Evolutionary conservation across 176 grass and related monocot genomes (phyloP), one percentile per base, ranked within the genome.

Genomic region (Ensete ventricosum): DNA sequence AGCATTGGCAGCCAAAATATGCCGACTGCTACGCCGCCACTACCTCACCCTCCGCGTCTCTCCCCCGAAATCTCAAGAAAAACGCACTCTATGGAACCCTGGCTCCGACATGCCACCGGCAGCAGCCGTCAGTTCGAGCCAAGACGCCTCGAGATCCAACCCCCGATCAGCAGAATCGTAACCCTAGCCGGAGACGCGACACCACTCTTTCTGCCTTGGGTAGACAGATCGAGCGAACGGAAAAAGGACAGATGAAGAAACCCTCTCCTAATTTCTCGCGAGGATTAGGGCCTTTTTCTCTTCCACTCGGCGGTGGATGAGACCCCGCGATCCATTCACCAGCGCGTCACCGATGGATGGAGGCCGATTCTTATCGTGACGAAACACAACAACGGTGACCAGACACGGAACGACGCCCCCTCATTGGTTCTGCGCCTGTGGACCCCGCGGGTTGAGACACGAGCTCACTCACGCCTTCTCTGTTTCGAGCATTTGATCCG

Each of bases 1-100:
- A 20, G 69, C 68, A 80, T 73, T 20, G 78, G 69, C 34, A 73
- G 55, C 48, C 14, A 21, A 25, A 53, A 52, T 62, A 43, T 17
- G 55, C 21, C 69, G 12, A 50, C 43, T 10, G 57, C 55, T 11
- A 14, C 58, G 16, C 43, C 20, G 24, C 2, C 34, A 22, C 77
- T 19, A 50, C 7, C 59, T 48, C 57, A 11, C 55, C 2, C 74
- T n/a, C 73, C 26, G 22, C 58, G 62, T 26, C 62, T 25, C 20
- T 2, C 64, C 25, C 3, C 29, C 3, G 1, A 53, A 3, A 9
- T 19, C 34, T 73, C 50, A 10, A 48, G 65, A 52, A 25, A 72
- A 73, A 73, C 1, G 19, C 71, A 54, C 21, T 51, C 65, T 54
- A 26, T 73, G 19, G 27, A 21, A 19, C 21, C 23, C 26, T n/a